Conservation (phyloP, 306 rosid species). For the Acacia crassicarpa region DNA sequence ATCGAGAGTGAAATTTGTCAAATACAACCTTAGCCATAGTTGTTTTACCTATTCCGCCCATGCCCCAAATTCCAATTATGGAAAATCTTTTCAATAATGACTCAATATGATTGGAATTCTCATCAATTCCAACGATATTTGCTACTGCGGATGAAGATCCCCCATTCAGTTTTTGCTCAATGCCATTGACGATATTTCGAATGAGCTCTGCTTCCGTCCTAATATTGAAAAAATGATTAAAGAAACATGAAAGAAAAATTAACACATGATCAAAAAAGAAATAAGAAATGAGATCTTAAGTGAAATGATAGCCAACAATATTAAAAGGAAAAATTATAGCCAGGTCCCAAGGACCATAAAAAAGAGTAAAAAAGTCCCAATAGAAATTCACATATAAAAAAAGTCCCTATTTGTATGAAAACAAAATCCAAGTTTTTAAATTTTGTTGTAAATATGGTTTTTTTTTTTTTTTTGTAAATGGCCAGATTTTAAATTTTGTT, state of each 20-base stretch:
- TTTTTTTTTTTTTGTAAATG: too few relatives aligned
- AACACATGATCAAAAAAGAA: too few relatives aligned
- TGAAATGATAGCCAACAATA: too few relatives aligned
- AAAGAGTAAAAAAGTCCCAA: too few relatives aligned
- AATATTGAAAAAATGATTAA: neutral
- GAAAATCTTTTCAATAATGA: neutral
- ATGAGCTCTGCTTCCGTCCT: slow-evolving; percentile 1
- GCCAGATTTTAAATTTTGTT: too few relatives aligned
- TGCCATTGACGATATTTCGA: neutral
- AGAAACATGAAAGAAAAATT: neutral
- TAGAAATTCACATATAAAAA: too few relatives aligned
- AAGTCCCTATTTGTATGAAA: too few relatives aligned
- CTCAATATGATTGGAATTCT: neutral
- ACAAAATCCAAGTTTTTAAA: too few relatives aligned
- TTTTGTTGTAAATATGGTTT: too few relatives aligned
- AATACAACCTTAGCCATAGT: slow-evolving; percentile 31
- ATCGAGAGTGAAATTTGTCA: slow-evolving; percentile 16
- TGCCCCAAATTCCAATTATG: slow-evolving; percentile 39
- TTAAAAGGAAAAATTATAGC: too few relatives aligned
- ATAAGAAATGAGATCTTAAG: too few relatives aligned
- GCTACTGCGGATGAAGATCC: neutral
- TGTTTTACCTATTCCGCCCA: slow-evolving; percentile 37
- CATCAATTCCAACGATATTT: slow-evolving; percentile 17
- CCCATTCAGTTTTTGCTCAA: neutral
- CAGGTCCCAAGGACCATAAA: too few relatives aligned